Conservation (phyloP, 345 rosid species). For the Viola odorata region DNA sequence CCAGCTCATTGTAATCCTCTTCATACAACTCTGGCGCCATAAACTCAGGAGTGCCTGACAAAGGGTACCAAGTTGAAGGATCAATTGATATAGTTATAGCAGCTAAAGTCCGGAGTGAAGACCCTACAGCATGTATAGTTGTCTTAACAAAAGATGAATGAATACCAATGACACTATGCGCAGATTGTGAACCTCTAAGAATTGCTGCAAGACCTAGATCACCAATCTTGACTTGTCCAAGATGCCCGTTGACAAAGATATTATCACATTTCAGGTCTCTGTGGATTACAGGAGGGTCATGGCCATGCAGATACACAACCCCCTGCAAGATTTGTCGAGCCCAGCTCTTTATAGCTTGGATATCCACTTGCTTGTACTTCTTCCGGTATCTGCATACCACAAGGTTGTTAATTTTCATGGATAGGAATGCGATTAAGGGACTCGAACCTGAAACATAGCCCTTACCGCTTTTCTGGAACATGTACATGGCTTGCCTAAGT, state of each 20-base stretch:
- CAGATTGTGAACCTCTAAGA: slow-evolving; percentile 19
- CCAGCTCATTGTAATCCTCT: slow-evolving; percentile 31
- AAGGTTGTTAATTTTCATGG: background rate
- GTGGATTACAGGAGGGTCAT: slow-evolving; percentile 31
- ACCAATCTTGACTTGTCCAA: slow-evolving; percentile 34
- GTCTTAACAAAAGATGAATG: background rate
- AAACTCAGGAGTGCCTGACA: slow-evolving; percentile 28
- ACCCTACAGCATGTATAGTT: background rate
- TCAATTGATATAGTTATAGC: background rate
- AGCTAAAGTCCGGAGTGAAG: background rate
- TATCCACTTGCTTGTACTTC: slow-evolving; percentile 21
- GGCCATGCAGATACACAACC: slow-evolving; percentile 26
- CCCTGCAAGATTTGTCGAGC: slow-evolving; percentile 27
- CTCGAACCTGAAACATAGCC: no score
- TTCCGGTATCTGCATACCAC: slow-evolving; percentile 14
- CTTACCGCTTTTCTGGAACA: no score
- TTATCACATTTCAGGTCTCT: slow-evolving; percentile 32
- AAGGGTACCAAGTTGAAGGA: background rate
- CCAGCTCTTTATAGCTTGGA: slow-evolving; percentile 25
- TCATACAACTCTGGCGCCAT: slow-evolving; percentile 35
- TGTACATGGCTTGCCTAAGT: no score
- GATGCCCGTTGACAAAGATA: slow-evolving; percentile 33
- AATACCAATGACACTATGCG: slow-evolving; percentile 31
- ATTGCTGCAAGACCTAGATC: slow-evolving; percentile 32
- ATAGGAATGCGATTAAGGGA: no score